Conservation (phyloP, 441 rosid species). For the Populus tomentosa region DNA sequence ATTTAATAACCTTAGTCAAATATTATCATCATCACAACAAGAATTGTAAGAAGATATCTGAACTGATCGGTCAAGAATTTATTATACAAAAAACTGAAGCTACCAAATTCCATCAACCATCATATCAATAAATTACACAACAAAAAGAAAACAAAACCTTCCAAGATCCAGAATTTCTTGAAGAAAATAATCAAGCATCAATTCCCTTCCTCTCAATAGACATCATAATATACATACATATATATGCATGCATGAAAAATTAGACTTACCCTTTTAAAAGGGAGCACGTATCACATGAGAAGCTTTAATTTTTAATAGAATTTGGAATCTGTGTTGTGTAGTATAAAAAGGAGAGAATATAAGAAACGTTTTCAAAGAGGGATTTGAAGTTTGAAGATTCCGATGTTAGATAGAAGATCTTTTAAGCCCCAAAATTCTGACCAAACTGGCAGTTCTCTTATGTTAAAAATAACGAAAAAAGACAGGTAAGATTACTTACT, state of each 20-base stretch:
- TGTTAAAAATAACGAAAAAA: not conserved
- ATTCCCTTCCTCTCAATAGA: not conserved
- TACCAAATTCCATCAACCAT: not conserved
- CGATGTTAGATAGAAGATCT: not conserved
- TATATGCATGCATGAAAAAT: not conserved
- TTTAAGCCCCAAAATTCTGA: not conserved
- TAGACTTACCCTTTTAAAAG: not conserved
- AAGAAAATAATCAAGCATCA: not conserved
- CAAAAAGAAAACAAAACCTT: not conserved
- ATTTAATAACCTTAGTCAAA: too few species aligned
- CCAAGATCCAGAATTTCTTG: not conserved
- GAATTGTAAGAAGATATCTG: not conserved
- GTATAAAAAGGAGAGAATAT: not conserved
- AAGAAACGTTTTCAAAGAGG: not conserved
- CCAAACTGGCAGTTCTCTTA: not conserved
- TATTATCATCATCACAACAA: not conserved
- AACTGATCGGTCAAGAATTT: not conserved
- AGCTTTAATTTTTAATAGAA: not conserved
- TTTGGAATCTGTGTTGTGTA: not conserved
- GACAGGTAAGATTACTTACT: not conserved
- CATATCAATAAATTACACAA: not conserved
- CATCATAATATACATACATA: not conserved
- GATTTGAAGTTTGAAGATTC: not conserved
- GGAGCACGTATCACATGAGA: not conserved
- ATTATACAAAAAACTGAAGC: not conserved